These are phyloP conservation scores for Hypoxylon cercidicola DNA, from an alignment of 495 filamentous ascomycete genomes.

Conservation along the genomic window DNA sequence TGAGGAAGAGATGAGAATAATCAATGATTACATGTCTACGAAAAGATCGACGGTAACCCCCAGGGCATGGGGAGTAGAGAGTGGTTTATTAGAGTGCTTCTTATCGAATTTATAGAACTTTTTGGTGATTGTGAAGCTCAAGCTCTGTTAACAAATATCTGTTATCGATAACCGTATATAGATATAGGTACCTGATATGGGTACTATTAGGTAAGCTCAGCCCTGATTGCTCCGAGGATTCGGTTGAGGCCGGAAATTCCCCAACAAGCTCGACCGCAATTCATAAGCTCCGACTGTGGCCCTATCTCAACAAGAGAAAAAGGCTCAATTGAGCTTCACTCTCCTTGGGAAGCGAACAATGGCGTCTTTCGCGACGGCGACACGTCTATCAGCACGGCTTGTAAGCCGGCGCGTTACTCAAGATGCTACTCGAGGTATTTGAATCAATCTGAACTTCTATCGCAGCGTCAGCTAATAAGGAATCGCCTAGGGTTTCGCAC, in stretches of 20 bases:
- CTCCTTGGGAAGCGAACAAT: conserved; percentile 48
- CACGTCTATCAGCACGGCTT: conserved; percentile 62
- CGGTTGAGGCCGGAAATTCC: conserved; percentile 45
- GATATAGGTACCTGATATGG: neutral
- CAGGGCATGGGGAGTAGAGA: neutral
- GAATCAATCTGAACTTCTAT: conserved; percentile 17
- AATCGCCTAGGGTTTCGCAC: conserved; percentile 67
- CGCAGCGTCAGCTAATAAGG: conserved; percentile 10
- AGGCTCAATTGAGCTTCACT: conserved; percentile 51
- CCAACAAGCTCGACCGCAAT: conserved; percentile 43
- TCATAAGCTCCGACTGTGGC: conserved; percentile 39
- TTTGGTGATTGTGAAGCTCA: too few species aligned
- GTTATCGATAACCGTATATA: conserved; percentile 28
- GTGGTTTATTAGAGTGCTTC: neutral
- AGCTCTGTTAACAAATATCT: too few species aligned
- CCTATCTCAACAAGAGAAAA: conserved; percentile 17
- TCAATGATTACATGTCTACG: conserved; percentile 23
- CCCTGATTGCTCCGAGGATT: conserved; percentile 37
- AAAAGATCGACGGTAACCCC: neutral
- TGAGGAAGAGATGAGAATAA: neutral
- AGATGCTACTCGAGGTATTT: conserved; percentile 62
- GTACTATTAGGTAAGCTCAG: conserved; percentile 39
- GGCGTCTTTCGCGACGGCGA: conserved; percentile 63
- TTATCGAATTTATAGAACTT: neutral
- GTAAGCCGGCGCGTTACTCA: conserved; percentile 58